Percentiles rank a stretch among this genome's conserved stretches.
These are phyloP conservation scores for Schizothecium vesticola DNA, from an alignment of 495 filamentous ascomycete species.

Conservation along the genomic window DNA sequence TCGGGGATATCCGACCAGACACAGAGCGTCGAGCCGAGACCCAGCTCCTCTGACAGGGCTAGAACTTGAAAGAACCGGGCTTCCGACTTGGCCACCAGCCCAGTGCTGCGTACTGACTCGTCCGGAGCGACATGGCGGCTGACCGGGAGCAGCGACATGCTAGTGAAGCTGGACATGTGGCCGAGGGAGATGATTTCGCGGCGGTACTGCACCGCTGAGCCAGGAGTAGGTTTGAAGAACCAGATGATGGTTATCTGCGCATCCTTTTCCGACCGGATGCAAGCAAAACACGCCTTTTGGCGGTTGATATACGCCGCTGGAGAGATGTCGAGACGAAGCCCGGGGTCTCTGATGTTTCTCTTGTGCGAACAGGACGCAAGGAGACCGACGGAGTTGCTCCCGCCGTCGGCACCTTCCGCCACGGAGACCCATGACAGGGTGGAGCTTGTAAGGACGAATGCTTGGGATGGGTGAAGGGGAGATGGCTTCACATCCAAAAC, in stretches of 20 bases:
- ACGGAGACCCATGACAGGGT: slow-evolving; percentile 30
- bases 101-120: not conserved
- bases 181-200: slow-evolving; percentile 18
- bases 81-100: slow-evolving; percentile 7
- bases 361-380: slow-evolving; percentile 44
- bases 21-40: slow-evolving; percentile 24
- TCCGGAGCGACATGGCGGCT: slow-evolving; percentile 1
- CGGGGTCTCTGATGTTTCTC: slow-evolving; percentile 31
- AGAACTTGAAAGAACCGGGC: slow-evolving; percentile 29
- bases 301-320: slow-evolving; percentile 15
- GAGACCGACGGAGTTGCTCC: slow-evolving; percentile 17
- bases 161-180: slow-evolving; percentile 11
- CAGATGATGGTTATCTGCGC: slow-evolving; percentile 23
- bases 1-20: slow-evolving; percentile 20
- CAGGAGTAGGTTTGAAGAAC: slow-evolving; percentile 22
- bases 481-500: slow-evolving; percentile 52
- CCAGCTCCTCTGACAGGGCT: slow-evolving; percentile 23
- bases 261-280: slow-evolving; percentile 20
- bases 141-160: slow-evolving; percentile 22
- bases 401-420: slow-evolving; percentile 6
- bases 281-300: slow-evolving; percentile 23
- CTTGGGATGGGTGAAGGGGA: slow-evolving; percentile 39
- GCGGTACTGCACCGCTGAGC: slow-evolving; percentile 17
- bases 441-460: slow-evolving; percentile 53
- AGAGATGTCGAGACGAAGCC: slow-evolving; percentile 33